Evolutionary conservation across 345 rosid species (phyloP).

Genomic region (Eucalyptus sp.): DNA sequence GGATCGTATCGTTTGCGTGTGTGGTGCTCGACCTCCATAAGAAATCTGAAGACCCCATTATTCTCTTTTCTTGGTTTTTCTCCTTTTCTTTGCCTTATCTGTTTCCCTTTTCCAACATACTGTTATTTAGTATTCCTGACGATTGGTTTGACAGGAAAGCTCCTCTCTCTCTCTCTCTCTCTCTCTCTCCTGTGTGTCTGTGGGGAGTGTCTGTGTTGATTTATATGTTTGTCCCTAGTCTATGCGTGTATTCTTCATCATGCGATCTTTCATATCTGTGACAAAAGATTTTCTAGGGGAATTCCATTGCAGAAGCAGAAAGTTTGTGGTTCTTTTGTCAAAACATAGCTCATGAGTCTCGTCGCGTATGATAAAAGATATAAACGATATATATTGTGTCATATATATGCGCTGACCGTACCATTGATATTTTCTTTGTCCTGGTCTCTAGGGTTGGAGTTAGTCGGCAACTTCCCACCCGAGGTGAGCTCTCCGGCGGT

Average conservation of each 20-base stretch:
- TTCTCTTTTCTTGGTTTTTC: not conserved
- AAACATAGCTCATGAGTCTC: not conserved
- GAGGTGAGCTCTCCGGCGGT: slow-evolving; percentile 25
- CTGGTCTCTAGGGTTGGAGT: slow-evolving; percentile 24
- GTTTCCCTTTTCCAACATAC: not conserved
- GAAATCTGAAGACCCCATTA: not conserved
- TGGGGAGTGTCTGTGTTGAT: not conserved
- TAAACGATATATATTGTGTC: not conserved
- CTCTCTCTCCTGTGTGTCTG: not conserved
- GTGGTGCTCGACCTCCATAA: not conserved
- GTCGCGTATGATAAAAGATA: not conserved
- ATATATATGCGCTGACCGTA: not conserved
- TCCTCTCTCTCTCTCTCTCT: not conserved
- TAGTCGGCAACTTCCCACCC: slow-evolving; percentile 20
- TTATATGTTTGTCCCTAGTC: not conserved
- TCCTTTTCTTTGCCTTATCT: not conserved
- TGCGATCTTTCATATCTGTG: not conserved
- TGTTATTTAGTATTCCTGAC: not conserved
- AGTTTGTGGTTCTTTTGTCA: not conserved
- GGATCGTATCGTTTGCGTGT: not conserved
- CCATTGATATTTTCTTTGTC: not conserved
- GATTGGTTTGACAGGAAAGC: not conserved
- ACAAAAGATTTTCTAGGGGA: not conserved
- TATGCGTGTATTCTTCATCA: not conserved
- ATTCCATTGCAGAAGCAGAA: not conserved